Conservation (phyloP, 768 basidiomycete genomes). For the Mycena pura region DNA sequence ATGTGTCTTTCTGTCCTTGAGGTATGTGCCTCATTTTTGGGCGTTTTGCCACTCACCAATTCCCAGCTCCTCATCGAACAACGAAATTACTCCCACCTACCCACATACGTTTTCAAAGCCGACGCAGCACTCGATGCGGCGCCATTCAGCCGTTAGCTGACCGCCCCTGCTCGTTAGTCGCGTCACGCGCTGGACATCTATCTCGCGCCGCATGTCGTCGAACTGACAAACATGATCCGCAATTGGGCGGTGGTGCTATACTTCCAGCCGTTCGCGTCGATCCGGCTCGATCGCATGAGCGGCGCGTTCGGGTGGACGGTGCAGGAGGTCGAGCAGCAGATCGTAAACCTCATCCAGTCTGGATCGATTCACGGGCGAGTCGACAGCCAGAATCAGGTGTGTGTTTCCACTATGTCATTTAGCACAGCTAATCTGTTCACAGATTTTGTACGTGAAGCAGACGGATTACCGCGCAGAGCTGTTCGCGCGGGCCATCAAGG, state of each 20-base stretch:
- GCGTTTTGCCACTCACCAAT: not conserved
- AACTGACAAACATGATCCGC: slow-evolving; percentile 72
- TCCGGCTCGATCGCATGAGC: slow-evolving; percentile 85
- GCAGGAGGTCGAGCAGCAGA: slow-evolving; percentile 72
- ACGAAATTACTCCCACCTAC: slow-evolving; percentile 83
- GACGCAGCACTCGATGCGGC: slow-evolving; percentile 85
- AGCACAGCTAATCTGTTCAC: not conserved
- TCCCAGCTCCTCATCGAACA: slow-evolving; percentile 83
- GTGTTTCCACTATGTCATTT: slow-evolving; percentile 3
- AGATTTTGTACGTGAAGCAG: slow-evolving; percentile 76
- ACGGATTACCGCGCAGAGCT: slow-evolving; percentile 80
- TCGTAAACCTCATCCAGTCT: slow-evolving; percentile 78
- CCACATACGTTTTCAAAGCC: slow-evolving; percentile 96
- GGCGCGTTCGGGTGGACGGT: slow-evolving; percentile 84
- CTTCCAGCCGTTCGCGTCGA: slow-evolving; percentile 89
- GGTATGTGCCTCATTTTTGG: slow-evolving; percentile 44
- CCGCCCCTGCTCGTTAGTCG: slow-evolving; percentile 38
- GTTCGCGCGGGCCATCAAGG: slow-evolving; percentile 76
- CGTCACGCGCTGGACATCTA: slow-evolving; percentile 82
- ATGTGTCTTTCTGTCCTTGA: slow-evolving; percentile 87
- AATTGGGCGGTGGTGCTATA: slow-evolving; percentile 85
- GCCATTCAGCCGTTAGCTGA: too few relatives aligned
- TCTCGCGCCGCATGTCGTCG: slow-evolving; percentile 68
- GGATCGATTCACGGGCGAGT: slow-evolving; percentile 84
- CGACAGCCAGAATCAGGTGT: slow-evolving; percentile 88